Conservation (phyloP, 2,329 filamentous ascomycete genomes). For the Stachybotrys chartarum region DNA sequence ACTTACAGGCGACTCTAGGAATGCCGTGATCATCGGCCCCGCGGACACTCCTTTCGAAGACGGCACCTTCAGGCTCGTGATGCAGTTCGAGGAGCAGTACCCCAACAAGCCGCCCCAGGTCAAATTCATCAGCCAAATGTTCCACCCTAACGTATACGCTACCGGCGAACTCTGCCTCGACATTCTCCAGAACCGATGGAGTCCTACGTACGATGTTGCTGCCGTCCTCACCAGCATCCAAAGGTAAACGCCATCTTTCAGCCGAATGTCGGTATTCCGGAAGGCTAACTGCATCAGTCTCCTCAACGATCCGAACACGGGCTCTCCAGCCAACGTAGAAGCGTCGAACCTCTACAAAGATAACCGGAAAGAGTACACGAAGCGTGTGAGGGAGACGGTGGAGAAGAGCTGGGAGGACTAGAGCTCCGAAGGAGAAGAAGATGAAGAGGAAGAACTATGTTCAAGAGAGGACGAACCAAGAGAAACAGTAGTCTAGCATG, state of each 20-base stretch:
- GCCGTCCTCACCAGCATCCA: constrained; percentile 97
- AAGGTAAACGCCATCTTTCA: constrained; percentile 52
- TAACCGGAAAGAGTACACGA: constrained; percentile 92
- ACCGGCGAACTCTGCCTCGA: constrained; percentile 95
- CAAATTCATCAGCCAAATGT: constrained; percentile 99
- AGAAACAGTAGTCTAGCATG: background rate
- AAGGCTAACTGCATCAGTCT: constrained; percentile 48
- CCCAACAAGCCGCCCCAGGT: constrained; percentile 96
- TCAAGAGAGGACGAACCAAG: background rate
- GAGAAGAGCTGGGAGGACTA: constrained; percentile 99
- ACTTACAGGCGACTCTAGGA: constrained; percentile 51
- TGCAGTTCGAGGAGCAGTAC: constrained; percentile 99
- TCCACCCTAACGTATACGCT: constrained; percentile 97
- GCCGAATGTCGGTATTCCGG: constrained; percentile 18
- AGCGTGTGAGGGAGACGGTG: constrained; percentile 90
- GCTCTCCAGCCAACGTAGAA: constrained; percentile 94
- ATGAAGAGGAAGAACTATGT: background rate
- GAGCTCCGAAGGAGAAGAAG: constrained; percentile 2
- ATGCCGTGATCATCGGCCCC: constrained; percentile 95
- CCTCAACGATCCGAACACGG: constrained; percentile 97
- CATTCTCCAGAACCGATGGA: constrained; percentile 97
- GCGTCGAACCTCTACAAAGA: constrained; percentile 98
- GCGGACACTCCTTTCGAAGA: constrained; percentile 98
- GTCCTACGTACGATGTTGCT: constrained; percentile 95
- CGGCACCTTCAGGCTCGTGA: constrained; percentile 92